Percentiles rank a stretch among this genome's conserved stretches.
These are phyloP conservation scores for Somion occarium DNA, from an alignment of 1,284 basidiomycete species.

Conservation along the genomic window DNA sequence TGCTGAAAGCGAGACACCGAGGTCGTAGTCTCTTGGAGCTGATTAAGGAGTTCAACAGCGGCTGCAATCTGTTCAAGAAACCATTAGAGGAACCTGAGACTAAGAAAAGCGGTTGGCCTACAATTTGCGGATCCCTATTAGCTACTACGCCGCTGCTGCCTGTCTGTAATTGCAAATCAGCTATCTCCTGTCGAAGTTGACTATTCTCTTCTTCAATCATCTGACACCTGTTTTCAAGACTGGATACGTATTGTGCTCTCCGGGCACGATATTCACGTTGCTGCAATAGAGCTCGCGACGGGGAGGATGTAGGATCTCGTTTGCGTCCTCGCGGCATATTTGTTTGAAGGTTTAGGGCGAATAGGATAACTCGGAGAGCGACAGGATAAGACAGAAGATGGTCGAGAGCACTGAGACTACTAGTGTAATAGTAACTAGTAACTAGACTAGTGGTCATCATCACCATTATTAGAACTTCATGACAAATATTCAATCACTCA, in stretches of 20 bases:
- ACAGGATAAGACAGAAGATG: too few species aligned
- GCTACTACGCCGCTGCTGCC: background rate
- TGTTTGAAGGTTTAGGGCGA: too few species aligned
- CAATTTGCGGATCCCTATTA: background rate
- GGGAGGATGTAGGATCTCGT: conserved; percentile 53
- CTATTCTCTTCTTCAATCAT: conserved; percentile 51
- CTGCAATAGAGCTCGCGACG: conserved; percentile 37
- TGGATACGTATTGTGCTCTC: conserved; percentile 49
- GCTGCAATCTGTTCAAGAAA: background rate
- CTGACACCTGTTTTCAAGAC: conserved; percentile 49
- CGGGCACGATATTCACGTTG: conserved; percentile 63
- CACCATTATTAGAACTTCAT: too few species aligned
- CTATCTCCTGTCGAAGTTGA: conserved; percentile 43
- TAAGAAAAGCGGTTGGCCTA: background rate
- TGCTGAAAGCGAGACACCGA: background rate
- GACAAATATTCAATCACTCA: too few species aligned
- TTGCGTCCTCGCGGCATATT: conserved; percentile 59
- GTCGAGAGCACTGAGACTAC: too few species aligned
- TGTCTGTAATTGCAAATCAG: conserved; percentile 14
- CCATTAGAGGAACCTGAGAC: background rate
- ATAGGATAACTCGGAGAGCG: too few species aligned
- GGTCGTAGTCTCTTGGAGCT: background rate
- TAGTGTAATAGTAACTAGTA: too few species aligned
- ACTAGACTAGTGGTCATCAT: too few species aligned
- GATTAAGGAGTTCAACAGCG: background rate